Conservation (phyloP, 23 red algal species). For the Pyropia yezoensis region DNA sequence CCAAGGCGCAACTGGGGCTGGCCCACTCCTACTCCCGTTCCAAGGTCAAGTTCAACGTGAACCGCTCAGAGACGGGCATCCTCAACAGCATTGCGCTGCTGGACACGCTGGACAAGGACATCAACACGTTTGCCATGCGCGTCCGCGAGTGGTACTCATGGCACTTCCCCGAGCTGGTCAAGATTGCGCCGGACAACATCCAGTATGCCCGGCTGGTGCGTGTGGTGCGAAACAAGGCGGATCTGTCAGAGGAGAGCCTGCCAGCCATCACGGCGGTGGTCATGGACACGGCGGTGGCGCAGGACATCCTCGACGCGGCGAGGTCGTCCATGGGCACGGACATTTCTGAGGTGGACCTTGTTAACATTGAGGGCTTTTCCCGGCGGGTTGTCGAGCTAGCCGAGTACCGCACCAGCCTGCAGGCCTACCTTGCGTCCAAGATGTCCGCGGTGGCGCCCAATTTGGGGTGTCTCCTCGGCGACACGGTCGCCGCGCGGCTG, state of each 20-base stretch:
- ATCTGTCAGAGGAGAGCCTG: conserved; percentile 28
- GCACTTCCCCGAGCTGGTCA: conserved; percentile 99
- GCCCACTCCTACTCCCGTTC: conserved; percentile 91
- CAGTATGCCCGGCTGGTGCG: conserved; percentile 73
- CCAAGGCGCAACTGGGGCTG: conserved; percentile 88
- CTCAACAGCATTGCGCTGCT: conserved; percentile 91
- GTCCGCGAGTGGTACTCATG: conserved; percentile 98
- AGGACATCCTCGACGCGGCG: conserved; percentile 74
- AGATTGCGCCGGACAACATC: conserved; percentile 90
- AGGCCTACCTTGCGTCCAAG: conserved; percentile 73
- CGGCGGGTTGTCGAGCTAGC: conserved; percentile 64
- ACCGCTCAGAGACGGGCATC: conserved; percentile 85
- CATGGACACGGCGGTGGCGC: conserved; percentile 38
- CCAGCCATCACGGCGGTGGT: conserved; percentile 26
- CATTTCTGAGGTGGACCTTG: conserved; percentile 69
- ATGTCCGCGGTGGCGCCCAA: conserved; percentile 89
- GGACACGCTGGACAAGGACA: conserved; percentile 97
- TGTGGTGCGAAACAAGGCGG: conserved; percentile 37
- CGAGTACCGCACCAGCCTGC: conserved; percentile 66
- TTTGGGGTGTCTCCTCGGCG: conserved; percentile 78
- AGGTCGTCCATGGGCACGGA: conserved; percentile 92
- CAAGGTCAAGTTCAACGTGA: conserved; percentile 92
- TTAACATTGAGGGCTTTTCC: conserved; percentile 85
- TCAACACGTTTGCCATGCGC: conserved; percentile 98
- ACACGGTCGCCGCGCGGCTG: conserved; percentile 82